phyloP scores from a whole-genome alignment of 768 basidiomycete genomes.

The Podaxis pistillaris region DNA sequence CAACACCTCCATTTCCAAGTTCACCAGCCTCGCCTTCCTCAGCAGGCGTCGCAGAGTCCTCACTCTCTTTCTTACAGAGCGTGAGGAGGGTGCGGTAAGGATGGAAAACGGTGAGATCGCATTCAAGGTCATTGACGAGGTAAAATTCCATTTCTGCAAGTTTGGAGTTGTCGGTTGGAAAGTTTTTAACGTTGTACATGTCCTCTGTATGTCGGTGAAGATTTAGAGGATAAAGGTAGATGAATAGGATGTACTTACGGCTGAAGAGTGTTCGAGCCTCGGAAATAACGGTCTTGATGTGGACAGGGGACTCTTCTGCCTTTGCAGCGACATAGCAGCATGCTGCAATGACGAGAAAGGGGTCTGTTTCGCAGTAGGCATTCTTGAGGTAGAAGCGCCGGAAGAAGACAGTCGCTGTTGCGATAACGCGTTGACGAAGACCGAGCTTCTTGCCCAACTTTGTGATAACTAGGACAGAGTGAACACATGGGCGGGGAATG shows the following conservation, averaged over 20 bases:
- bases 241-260: conserved; percentile 39
- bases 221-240: background rate
- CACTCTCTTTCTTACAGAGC: conserved; percentile 62
- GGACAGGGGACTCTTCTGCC: conserved; percentile 93
- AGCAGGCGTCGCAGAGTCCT: conserved; percentile 29
- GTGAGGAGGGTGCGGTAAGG: conserved; percentile 88
- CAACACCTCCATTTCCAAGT: background rate
- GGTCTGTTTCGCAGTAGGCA: conserved; percentile 93
- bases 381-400: conserved; percentile 97
- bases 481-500: too few relatives aligned
- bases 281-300: conserved; percentile 87
- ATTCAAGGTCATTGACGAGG: conserved; percentile 93
- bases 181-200: conserved; percentile 73
- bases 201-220: conserved; percentile 38
- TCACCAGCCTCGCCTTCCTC: conserved; percentile 61
- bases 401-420: conserved; percentile 94
- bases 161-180: conserved; percentile 85
- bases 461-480: conserved; percentile 48
- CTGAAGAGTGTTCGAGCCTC: conserved; percentile 80
- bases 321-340: conserved; percentile 97
- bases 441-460: conserved; percentile 82
- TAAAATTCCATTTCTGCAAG: conserved; percentile 99
- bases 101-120: conserved; percentile 90
- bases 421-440: conserved; percentile 87
- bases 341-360: conserved; percentile 87